These are phyloP conservation scores for Annulohypoxylon maeteangense DNA, from an alignment of 495 filamentous ascomycete genomes.

Conservation along the genomic window DNA sequence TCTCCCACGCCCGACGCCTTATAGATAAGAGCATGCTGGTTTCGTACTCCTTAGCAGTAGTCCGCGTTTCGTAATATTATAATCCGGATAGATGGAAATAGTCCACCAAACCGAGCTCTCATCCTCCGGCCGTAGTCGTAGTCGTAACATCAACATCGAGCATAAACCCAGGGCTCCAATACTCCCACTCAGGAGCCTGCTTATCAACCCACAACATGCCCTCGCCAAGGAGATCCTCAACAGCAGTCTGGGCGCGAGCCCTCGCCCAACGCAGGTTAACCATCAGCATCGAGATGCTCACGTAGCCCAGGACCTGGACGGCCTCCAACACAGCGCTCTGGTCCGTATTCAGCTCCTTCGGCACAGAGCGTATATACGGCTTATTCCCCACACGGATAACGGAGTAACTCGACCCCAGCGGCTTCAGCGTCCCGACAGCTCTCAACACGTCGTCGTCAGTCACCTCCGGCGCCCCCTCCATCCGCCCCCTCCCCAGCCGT, in stretches of 20 bases:
- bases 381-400: constrained; percentile 82
- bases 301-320: constrained; percentile 84
- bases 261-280: constrained; percentile 89
- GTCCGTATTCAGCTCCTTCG: constrained; percentile 95
- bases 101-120: not conserved
- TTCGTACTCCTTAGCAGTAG: not conserved
- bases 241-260: constrained; percentile 83
- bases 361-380: constrained; percentile 89
- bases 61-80: not conserved
- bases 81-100: not conserved
- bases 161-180: constrained; percentile 87
- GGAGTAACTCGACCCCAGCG: constrained; percentile 87
- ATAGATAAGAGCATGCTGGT: not conserved
- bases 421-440: constrained; percentile 86
- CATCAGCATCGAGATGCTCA: constrained; percentile 90
- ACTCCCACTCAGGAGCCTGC: constrained; percentile 88
- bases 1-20: not conserved
- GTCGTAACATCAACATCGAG: constrained; percentile 46
- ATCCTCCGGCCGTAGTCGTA: constrained; percentile 21
- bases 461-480: constrained; percentile 80
- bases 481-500: constrained; percentile 73
- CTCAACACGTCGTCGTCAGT: constrained; percentile 89
- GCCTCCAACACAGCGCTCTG: constrained; percentile 92
- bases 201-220: constrained; percentile 94
- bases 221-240: constrained; percentile 91